Evolutionary conservation across 805 yeast species (phyloP).

Genomic region (Teunomyces kruisii): DNA sequence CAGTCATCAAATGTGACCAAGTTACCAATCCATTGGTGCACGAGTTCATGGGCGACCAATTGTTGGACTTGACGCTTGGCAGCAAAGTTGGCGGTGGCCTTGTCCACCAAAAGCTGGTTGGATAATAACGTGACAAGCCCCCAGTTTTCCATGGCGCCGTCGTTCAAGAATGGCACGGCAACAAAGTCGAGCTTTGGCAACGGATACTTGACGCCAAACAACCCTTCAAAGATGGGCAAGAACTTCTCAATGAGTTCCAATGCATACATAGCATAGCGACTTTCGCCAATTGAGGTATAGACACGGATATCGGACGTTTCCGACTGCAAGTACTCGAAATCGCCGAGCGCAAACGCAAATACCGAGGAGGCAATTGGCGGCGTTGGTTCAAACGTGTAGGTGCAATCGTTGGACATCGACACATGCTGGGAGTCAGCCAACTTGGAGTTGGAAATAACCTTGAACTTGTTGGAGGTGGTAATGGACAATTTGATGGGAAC

Average conservation of each 20-base stretch:
- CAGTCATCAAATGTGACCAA: slow-evolving; percentile 65
- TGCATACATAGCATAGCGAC: slow-evolving; percentile 48
- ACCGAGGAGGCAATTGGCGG: slow-evolving; percentile 62
- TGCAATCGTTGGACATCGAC: slow-evolving; percentile 21
- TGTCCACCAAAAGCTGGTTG: slow-evolving; percentile 39
- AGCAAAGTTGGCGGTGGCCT: slow-evolving; percentile 16
- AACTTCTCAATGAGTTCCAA: slow-evolving; percentile 46
- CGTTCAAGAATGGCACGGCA: slow-evolving; percentile 67
- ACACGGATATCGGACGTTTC: slow-evolving; percentile 46
- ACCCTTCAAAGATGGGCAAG: slow-evolving; percentile 47
- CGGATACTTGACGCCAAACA: slow-evolving; percentile 52
- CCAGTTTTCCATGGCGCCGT: slow-evolving; percentile 83
- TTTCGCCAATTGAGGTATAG: slow-evolving; percentile 55
- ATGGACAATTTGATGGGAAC: slow-evolving; percentile 51
- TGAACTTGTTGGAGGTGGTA: slow-evolving; percentile 44
- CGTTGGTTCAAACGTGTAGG: slow-evolving; percentile 49
- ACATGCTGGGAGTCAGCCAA: slow-evolving; percentile 21
- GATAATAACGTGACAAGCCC: slow-evolving; percentile 63
- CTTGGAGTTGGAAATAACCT: slow-evolving; percentile 52
- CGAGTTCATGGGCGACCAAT: slow-evolving; percentile 67
- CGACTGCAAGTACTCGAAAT: slow-evolving; percentile 48
- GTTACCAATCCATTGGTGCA: slow-evolving; percentile 83
- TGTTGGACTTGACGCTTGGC: slow-evolving; percentile 44
- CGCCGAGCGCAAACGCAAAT: slow-evolving; percentile 70
- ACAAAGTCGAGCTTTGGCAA: slow-evolving; percentile 64